Base-by-base conservation (phyloP, 2,329 filamentous ascomycete genomes). In the Onygenales sp. region DNA sequence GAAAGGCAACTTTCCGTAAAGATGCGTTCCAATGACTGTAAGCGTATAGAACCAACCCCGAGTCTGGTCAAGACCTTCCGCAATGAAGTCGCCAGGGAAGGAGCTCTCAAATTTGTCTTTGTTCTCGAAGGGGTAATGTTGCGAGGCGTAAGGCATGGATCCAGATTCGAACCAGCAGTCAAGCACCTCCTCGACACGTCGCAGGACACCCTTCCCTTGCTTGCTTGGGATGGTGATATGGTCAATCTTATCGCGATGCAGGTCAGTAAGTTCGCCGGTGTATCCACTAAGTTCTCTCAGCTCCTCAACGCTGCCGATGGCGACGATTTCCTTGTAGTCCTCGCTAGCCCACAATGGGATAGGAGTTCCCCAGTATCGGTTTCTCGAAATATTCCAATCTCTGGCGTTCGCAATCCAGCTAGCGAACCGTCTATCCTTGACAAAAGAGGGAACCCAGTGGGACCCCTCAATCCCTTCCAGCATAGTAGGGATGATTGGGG, bases 91-190 rank as follows among this genome's bases (percentile, higher is more conserved):
- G 62, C 87, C 91, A 0, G 91, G 91, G 74, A 94, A 95, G 2
- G 82, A 84, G 59, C 84, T 80, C 61, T 90, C 79, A 58, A 95
- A 92, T 55, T 84, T 80, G 8, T 91, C 87, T 61, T 84, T 81
- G 64, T 93, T 93, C 71, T 92, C 87, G 65, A 96, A 96, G 6
- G 91, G 91, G 66, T 94, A 96, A 69, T 96, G 91, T 58, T 87
- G 83, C 60, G 86, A 90, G 43, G 89, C 87, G 66, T 95, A 96
- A 2, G 91, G 91, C 91, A 96, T 96, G 66, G 87, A 91, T 56
- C 91, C 91, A 43, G 90, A 95, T 71, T 96, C 91, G 58, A 95
- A 95, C 90, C 91, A 96, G 67, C 91, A 96, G 72, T 96, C 91
- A 62, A 96, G 95, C 4, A 96, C 89, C 67, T 95, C 90, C 50